These are phyloP conservation scores for Rostrohypoxylon terebratum DNA, from an alignment of 495 filamentous ascomycete species.

Conservation along the genomic window DNA sequence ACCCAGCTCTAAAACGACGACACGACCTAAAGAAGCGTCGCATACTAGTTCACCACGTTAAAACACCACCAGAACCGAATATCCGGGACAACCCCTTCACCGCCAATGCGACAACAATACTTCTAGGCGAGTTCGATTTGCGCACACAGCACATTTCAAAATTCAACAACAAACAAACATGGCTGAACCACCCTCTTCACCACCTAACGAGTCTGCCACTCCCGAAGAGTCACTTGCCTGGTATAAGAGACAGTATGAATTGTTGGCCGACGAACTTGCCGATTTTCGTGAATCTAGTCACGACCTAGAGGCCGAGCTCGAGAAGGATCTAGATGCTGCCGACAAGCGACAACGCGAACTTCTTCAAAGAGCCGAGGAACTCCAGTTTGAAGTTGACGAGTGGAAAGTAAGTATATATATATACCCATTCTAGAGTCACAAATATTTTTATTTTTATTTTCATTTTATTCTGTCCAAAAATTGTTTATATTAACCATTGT, in stretches of 20 bases:
- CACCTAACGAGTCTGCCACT: conserved; percentile 66
- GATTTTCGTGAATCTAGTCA: conserved; percentile 95
- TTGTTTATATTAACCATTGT: conserved; percentile 20
- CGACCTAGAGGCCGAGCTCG: conserved; percentile 93
- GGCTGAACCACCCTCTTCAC: conserved; percentile 73
- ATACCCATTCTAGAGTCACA: background rate
- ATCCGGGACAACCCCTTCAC: conserved; percentile 23
- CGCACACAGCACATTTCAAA: conserved; percentile 39
- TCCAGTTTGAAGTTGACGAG: conserved; percentile 92
- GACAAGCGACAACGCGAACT: conserved; percentile 90
- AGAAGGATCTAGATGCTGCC: conserved; percentile 95
- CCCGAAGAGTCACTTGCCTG: conserved; percentile 82
- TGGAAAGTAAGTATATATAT: conserved; percentile 81
- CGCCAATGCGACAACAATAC: conserved; percentile 42
- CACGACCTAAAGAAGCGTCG: conserved; percentile 21
- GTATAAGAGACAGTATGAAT: conserved; percentile 96
- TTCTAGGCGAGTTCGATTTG: conserved; percentile 41
- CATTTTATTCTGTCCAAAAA: background rate
- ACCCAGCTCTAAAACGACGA: conserved; percentile 15
- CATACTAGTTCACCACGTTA: conserved; percentile 25
- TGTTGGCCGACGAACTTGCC: conserved; percentile 87
- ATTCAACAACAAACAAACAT: conserved; percentile 51
- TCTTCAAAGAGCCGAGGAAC: conserved; percentile 83
- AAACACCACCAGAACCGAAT: conserved; percentile 14
- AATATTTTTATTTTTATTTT: too few relatives aligned